A percentile compares a stretch with the other conserved stretches of the same genome.
phyloP scores from a whole-genome alignment of 2,329 filamentous ascomycete genomes.

The Diaporthe sp. region DNA sequence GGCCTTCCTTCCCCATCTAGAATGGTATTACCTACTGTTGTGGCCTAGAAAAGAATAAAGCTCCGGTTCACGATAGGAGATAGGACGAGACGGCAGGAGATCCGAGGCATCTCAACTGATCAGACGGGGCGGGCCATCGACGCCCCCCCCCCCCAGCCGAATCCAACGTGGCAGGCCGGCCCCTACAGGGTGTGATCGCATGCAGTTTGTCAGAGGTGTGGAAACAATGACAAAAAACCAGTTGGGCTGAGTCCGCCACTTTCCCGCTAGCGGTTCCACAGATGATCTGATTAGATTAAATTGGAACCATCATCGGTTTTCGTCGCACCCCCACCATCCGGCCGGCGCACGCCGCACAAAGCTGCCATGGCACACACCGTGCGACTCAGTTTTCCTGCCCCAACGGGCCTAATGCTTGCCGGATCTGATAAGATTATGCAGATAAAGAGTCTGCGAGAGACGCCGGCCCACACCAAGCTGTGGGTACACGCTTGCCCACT shows the following conservation, averaged over 20 bases:
- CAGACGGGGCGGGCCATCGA: neutral
- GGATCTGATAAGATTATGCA: slow-evolving; percentile 32
- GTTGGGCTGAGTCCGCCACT: slow-evolving; percentile 6
- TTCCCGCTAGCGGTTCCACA: slow-evolving; percentile 13
- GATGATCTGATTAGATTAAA: slow-evolving; percentile 33
- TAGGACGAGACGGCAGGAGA: neutral
- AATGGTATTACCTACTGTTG: neutral
- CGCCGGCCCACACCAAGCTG: neutral
- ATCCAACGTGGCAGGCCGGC: neutral
- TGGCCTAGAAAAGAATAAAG: neutral
- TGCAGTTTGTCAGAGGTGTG: slow-evolving; percentile 7
- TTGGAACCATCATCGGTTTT: neutral
- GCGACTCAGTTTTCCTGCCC: neutral
- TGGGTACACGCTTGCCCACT: neutral
- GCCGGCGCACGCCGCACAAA: neutral
- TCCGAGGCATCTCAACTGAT: slow-evolving; percentile 1
- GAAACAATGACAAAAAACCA: slow-evolving; percentile 24
- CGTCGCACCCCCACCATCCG: neutral
- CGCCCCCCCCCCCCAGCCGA: neutral
- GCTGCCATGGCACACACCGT: neutral
- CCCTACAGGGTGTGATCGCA: neutral
- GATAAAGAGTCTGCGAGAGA: neutral
- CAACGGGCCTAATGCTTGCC: neutral
- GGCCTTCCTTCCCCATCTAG: neutral
- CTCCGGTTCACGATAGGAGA: neutral